Base-by-base conservation (phyloP, 345 rosid species). In the Litchi chinensis region DNA sequence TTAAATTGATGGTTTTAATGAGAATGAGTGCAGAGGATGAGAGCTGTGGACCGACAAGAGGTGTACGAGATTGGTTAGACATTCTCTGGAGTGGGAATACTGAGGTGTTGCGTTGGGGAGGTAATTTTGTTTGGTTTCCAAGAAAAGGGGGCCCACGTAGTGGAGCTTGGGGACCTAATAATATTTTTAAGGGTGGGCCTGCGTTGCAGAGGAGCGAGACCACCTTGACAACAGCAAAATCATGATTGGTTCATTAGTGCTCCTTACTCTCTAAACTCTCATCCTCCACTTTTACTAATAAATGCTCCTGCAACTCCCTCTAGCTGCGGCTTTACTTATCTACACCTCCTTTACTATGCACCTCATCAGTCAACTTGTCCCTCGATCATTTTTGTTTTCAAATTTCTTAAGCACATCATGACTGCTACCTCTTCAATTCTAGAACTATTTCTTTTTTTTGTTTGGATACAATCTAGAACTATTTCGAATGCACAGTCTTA, bases 241-340 rank as follows among this genome's bases (percentile, higher is more conserved):
- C 82, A 86, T 86, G 83, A 84, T 88, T 84, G 85, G 85, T 74
- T 80, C 90, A 82, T 87, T 79, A 85, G 70, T 83, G 90, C 65
- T 28, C 85, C 39, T 70, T 69, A 16, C 28, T 64, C 77, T 6
- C 10, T 8, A 7, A 3, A 8, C 8, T 0, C 65, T 21, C 57
- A 13, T 52, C 43, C 32, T 26, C 15, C 57, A 44, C 87, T 79
- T 84, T 84, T 73, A 74, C 75, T 82, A 84, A 71, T 84, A 82
- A 84, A 82, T 78, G 87, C 68, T 71, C 19, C 26, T 50, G 62
- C 65, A 15, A 24, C 68, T 32, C 68, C 3, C 15, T 1, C 4
- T 8, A 21, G 1, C 10, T 13, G 10, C 9, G 48, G 65, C 19
- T 56, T 56, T n/a, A 10, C 26, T 72, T n/a, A 3, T 37, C 19